Evolutionary conservation across 164 flowering plant genomes (phyloP).

Genomic region (Macadamia integrifolia): DNA sequence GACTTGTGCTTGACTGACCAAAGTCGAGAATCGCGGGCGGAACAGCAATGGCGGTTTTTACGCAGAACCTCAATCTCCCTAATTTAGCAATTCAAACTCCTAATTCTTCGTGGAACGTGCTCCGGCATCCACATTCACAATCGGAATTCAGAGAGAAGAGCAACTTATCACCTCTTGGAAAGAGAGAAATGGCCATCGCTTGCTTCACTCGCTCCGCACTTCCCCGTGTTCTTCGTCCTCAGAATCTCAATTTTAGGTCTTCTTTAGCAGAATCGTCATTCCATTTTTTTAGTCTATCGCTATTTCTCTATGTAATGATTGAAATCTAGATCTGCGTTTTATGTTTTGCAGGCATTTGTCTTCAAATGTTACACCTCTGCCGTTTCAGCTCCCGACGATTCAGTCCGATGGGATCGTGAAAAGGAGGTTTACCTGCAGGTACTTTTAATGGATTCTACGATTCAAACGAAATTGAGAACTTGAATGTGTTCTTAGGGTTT

Average conservation of each 20-base stretch:
- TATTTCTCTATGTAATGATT: neutral
- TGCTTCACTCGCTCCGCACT: neutral
- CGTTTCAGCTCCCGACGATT: neutral
- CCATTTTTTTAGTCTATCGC: neutral
- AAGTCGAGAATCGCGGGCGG: too few relatives aligned
- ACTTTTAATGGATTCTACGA: neutral
- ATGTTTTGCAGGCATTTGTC: slow-evolving; percentile 8
- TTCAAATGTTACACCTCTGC: neutral
- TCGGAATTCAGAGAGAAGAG: too few relatives aligned
- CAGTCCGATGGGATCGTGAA: neutral
- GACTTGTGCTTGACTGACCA: too few relatives aligned
- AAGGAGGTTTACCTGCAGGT: slow-evolving; percentile 14
- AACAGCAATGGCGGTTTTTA: too few relatives aligned
- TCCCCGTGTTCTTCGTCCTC: slow-evolving; percentile 14
- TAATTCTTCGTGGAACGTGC: too few relatives aligned
- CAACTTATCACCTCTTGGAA: neutral
- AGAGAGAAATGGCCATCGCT: slow-evolving; percentile 11
- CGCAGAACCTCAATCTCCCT: too few relatives aligned
- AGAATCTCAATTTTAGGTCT: slow-evolving; percentile 13
- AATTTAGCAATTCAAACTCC: too few relatives aligned
- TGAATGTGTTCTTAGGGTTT: neutral
- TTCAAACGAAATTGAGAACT: neutral
- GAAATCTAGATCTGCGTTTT: neutral
- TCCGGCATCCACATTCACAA: too few relatives aligned
- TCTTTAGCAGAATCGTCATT: neutral